Percentiles rank a stretch among this genome's conserved stretches.
These are phyloP conservation scores for Metschnikowia amazonensis DNA, from an alignment of 805 yeast species.

Conservation along the genomic window DNA sequence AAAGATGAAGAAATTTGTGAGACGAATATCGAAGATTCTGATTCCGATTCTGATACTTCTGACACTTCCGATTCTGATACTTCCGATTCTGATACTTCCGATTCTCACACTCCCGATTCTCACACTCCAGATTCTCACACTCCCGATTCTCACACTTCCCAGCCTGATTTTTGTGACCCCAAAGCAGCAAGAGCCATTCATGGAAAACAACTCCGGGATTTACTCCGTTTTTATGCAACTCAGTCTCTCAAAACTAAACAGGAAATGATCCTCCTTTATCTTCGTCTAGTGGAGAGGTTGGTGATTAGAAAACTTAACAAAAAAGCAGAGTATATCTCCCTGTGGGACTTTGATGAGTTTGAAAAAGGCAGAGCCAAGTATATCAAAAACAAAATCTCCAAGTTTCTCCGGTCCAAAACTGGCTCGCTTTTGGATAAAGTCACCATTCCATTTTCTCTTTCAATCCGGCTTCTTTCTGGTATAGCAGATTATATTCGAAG, in stretches of 20 bases:
- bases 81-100: no score
- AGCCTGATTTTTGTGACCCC: slow-evolving; percentile 1
- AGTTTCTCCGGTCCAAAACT: slow-evolving; percentile 2
- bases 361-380: not conserved
- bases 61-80: no score
- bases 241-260: slow-evolving; percentile 3
- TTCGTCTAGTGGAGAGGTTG: slow-evolving; percentile 2
- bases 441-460: not conserved
- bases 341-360: slow-evolving; percentile 5
- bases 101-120: no score
- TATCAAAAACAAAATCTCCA: not conserved
- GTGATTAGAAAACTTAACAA: not conserved
- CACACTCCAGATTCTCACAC: no score
- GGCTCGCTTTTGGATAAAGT: slow-evolving; percentile 2
- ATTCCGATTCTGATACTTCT: no score
- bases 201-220: slow-evolving; percentile 1
- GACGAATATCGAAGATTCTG: no score
- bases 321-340: not conserved
- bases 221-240: not conserved
- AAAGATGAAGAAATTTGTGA: not conserved
- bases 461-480: not conserved
- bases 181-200: not conserved
- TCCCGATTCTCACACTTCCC: no score
- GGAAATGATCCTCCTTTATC: slow-evolving; percentile 1
- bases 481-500: slow-evolving; percentile 4